A percentile compares a stretch with the other conserved stretches of the same genome.
Evolutionary conservation across 495 filamentous ascomycete species (phyloP).

Genomic region (Astrocystis sublimbata): DNA sequence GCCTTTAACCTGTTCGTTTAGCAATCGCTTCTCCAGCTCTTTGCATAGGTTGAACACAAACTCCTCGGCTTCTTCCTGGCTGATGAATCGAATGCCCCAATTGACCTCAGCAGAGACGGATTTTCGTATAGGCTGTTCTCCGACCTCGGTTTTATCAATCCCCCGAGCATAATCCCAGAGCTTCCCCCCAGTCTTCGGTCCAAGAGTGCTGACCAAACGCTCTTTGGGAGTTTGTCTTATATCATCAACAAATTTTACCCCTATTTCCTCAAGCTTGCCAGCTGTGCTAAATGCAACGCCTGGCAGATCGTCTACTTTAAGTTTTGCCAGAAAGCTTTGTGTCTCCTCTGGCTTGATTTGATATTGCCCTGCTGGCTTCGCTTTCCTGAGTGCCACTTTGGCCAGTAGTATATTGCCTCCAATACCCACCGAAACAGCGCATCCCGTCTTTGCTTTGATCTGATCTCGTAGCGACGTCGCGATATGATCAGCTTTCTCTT

Average conservation of each 20-base stretch:
- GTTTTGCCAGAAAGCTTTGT: conserved; percentile 69
- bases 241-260: conserved; percentile 78
- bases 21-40: conserved; percentile 76
- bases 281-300: conserved; percentile 87
- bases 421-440: conserved; percentile 92
- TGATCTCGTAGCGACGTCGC: conserved; percentile 63
- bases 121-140: conserved; percentile 75
- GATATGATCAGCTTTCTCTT: conserved; percentile 76
- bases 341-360: conserved; percentile 74
- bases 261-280: conserved; percentile 83
- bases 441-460: conserved; percentile 73
- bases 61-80: conserved; percentile 83
- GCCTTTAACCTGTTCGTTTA: conserved; percentile 82
- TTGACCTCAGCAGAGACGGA: conserved; percentile 96
- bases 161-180: conserved; percentile 89
- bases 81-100: conserved; percentile 95
- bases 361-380: conserved; percentile 92
- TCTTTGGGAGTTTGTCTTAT: conserved; percentile 75
- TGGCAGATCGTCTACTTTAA: conserved; percentile 78
- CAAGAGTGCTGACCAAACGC: conserved; percentile 66
- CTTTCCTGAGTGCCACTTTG: conserved; percentile 85
- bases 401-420: conserved; percentile 88
- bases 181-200: conserved; percentile 90
- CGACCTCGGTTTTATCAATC: conserved; percentile 83
- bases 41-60: conserved; percentile 81